Evolutionary conservation across 768 basidiomycete genomes (phyloP), one percentile per base, ranked within the genome.

Genomic region (Tricholoma matsutake): DNA sequence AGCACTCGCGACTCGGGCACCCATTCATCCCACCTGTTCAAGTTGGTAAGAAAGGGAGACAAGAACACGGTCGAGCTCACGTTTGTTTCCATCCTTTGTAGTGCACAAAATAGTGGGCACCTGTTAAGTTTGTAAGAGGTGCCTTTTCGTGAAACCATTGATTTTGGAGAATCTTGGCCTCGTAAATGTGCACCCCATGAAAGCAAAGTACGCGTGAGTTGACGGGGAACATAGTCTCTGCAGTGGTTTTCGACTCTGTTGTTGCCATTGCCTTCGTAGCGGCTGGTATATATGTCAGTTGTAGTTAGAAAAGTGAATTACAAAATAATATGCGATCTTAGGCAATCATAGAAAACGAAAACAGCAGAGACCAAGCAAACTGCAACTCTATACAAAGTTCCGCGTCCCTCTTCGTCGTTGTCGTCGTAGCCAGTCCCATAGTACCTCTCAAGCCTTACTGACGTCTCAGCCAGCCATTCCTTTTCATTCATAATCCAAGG

Each of bases 21-120:
- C 94, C 94, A 98, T 79, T 98, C 96, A 76, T 97, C 95, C 94
- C 95, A 98, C 62, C 94, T 96, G 41, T 43, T 9, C n/a, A 14
- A 49, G 3, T 29, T 4, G 45, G 9, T 54, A 43, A 5, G 39
- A 45, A 49, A 55, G 63, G 43, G 47, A 51, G 51, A 31, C 8
- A n/a, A 57, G 32, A 61, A 45, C 52, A 18, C 14, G 43, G 47
- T 58, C 11, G 54, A 35, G 78, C 85, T 65, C 71, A 96, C 94
- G 93, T 96, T 73, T 94, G 91, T 73, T 98, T 99, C 97, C 97
- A 99, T 8, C 97, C 97, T 75, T 98, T 97, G 81, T 99, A 99
- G 73, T 99, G 97, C 39, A 99, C 96, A 62, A 91, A 88, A 75
- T 93, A 98, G 68, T 96, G 93, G 3, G 86, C 84, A 6, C 96